These are phyloP conservation scores for Planoprotostelium fungivorum DNA, from an alignment of 78 protist genomes.

Conservation along the genomic window DNA sequence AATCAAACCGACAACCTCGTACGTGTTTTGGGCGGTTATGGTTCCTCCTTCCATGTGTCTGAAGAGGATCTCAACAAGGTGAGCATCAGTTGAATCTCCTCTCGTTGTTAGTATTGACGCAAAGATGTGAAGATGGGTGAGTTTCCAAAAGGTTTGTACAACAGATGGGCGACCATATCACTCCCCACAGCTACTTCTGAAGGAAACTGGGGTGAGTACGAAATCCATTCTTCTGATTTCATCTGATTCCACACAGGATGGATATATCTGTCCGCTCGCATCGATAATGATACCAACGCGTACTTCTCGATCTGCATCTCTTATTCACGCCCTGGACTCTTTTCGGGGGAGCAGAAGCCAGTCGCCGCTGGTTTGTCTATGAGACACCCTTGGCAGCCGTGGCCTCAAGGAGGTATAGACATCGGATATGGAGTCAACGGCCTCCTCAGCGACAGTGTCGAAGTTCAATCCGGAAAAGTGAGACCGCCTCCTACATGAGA, in stretches of 20 bases:
- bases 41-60: neutral
- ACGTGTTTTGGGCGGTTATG: neutral
- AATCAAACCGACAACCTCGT: neutral
- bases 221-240: neutral
- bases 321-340: neutral
- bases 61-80: neutral
- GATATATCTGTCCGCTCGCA: too few species aligned
- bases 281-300: too few species aligned
- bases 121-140: too few species aligned
- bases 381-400: neutral
- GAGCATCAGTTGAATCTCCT: too few species aligned
- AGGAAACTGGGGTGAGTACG: neutral
- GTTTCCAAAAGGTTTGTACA: too few species aligned
- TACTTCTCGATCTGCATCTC: neutral
- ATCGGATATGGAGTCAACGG: too few species aligned
- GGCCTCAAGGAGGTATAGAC: too few species aligned
- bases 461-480: neutral
- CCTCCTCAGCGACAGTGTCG: neutral
- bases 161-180: neutral
- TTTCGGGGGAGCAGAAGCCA: neutral
- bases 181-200: neutral
- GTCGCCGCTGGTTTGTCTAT: neutral
- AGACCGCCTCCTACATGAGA: neutral
- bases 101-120: too few species aligned
- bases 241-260: too few species aligned